Evolutionary conservation across 2,329 filamentous ascomycete genomes (phyloP), one percentile per base, ranked within the genome.

Genomic region (Pseudopithomyces maydicus): DNA sequence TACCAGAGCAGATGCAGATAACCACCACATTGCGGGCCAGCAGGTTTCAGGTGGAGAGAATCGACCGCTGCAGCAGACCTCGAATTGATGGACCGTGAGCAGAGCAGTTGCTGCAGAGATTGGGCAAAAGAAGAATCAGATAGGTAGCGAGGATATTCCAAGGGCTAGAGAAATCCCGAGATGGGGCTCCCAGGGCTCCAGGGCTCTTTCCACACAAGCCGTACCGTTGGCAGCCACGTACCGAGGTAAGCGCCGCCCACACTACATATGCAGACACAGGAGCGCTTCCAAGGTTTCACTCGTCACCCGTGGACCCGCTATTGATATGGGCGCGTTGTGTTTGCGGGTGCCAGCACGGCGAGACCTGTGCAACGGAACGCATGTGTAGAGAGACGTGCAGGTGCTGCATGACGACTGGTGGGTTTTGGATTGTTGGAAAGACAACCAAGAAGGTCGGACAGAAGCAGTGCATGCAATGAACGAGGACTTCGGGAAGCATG

Each of bases 151-250:
- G 26, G 43, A 22, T n/a, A n/a, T n/a, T n/a, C n/a, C n/a, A n/a
- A n/a, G n/a, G n/a, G n/a, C n/a, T n/a, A n/a, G n/a, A n/a, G n/a
- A n/a, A n/a, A n/a, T n/a, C n/a, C n/a, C n/a, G 33, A 41, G 46
- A 51, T 12, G 46, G 36, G 7, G n/a, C n/a, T n/a, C n/a, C 17
- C 15, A 10, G 35, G 26, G 22, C 4, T 33, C 23, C n/a, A 52
- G 11, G 29, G 29, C 44, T 42, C 33, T 45, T 50, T 35, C 51
- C 55, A 49, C 49, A 43, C 47, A 22, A 52, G 36, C 33, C 33
- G 42, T 29, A n/a, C 42, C 55, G 49, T 22, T 6, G 38, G 29
- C 29, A 47, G 29, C 35, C 50, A 20, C 45, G 23, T n/a, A n/a
- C n/a, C n/a, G n/a, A n/a, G n/a, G n/a, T 23, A 26, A 19, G 14